Base-by-base conservation (phyloP, 2,329 filamentous ascomycete genomes). In the Mycosphaerella sp. region DNA sequence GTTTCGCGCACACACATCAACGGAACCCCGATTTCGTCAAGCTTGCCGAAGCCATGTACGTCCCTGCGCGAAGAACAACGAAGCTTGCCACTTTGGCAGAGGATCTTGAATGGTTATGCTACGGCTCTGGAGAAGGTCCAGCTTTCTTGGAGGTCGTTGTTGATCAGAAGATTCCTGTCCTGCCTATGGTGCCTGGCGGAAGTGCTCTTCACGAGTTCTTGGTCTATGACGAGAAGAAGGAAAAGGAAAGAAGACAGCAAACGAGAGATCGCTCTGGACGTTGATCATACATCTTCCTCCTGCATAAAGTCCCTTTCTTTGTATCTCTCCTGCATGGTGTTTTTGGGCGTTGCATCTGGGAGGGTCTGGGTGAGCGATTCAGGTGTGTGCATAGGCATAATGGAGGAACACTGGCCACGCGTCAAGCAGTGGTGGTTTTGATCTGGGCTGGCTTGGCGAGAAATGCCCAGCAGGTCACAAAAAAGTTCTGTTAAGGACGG, bases 21-120 rank as follows among this genome's bases (percentile, higher is more conserved):
- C 79, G 81, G 67, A 97, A 97, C 71, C 89, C 91, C n/a, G 84
- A 96, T 69, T 97, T 97, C 68, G 87, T 91, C 72, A 95, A 93
- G 75, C 77, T 97, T 41, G 82, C 88, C 30, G 87, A 96, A 59
- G 85, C 91, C 17, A 97, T 97, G 91, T 83, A 85, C 56, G 79
- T 97, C 12, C 84, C 89, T 69, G 82, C 84, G 52, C 77, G 86
- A 49, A 79, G 85, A 55, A 82, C 86, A 54, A 73, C 78, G 49
- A 87, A 87, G 69, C 84, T 89, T 0, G 83, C 83, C 3, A 89
- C 95, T 53, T 79, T 94, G 5, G 79, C 84, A 51, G 85, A 85
- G 41, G 83, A 81, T 64, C 76, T 98, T 58, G 82, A 86, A 72
- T 96, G 93, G 89, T 79, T 97, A 68, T 86, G 97, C 62, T 80